phyloP scores from a whole-genome alignment of 257 asterid genomes.

The Nemophila menziesii region DNA sequence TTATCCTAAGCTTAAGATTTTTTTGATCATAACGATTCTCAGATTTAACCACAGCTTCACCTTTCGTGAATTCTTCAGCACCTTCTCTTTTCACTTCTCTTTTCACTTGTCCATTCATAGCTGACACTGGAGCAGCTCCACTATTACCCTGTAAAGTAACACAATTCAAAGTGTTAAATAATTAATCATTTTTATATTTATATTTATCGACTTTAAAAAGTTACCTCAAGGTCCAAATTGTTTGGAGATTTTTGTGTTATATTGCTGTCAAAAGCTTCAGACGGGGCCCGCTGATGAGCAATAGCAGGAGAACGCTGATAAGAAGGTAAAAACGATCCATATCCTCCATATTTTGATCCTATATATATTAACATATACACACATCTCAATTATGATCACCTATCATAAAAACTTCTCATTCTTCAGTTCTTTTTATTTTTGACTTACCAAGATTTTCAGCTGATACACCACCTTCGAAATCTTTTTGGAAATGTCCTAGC shows the following conservation, averaged over 20 bases:
- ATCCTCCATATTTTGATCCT: slow-evolving; percentile 96
- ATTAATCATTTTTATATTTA: slow-evolving; percentile 10
- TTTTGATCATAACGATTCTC: slow-evolving; percentile 44
- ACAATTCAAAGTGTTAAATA: slow-evolving; percentile 24
- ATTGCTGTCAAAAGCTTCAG: slow-evolving; percentile 31
- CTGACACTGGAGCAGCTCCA: slow-evolving; percentile 19
- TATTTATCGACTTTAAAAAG: slow-evolving; percentile 6
- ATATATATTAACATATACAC: slow-evolving; percentile 26
- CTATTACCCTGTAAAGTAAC: slow-evolving; percentile 48
- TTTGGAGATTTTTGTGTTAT: slow-evolving; percentile 44
- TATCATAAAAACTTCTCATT: slow-evolving; percentile 14
- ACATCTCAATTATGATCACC: slow-evolving; percentile 20
- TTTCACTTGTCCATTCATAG: slow-evolving; percentile 9
- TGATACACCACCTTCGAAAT: slow-evolving; percentile 93
- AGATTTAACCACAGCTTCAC: slow-evolving; percentile 28
- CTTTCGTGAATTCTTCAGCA: slow-evolving; percentile 35
- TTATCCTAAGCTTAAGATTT: slow-evolving; percentile 75
- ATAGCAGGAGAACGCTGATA: slow-evolving; percentile 72
- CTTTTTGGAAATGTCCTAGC: slow-evolving; percentile 92
- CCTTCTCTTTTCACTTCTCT: too few species aligned
- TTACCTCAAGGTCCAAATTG: slow-evolving; percentile 56
- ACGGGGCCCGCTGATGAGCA: slow-evolving; percentile 53
- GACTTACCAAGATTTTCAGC: slow-evolving; percentile 94
- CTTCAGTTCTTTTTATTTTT: slow-evolving; percentile 16
- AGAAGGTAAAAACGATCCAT: slow-evolving; percentile 93